Base-by-base conservation (phyloP, 306 rosid genomes). In the Ammopiptanthus mongolicus region DNA sequence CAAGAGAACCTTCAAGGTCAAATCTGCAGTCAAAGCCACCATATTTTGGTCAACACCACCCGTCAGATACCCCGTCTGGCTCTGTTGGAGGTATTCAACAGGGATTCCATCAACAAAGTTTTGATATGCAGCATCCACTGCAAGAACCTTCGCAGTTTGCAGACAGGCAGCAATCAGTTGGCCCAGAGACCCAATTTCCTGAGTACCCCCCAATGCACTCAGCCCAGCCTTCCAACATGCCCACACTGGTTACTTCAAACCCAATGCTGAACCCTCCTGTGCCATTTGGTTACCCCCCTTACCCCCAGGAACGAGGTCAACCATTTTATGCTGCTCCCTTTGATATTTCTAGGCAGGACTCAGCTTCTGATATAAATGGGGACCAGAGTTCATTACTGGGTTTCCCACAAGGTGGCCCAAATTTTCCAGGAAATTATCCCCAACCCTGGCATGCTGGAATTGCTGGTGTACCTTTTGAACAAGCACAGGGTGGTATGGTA, bases 361-460 rank as follows among this genome's bases (percentile, higher is more conserved):
- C 98, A 1, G 75, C 84, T 44, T 81, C 89, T 56, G 96, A 90
- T 75, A 73, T 79, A 3, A 91, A 88, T 76, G 71, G 81, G 5
- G 96, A 92, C 71, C 97, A 91, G 75, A 88, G 84, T 68, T 87
- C 94, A 37, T 77, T 90, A 41, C 59, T 91, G 81, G 96, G 96
- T 44, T 92, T 85, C 62, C 93, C 97, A 23, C 97, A 86, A 44
- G 96, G 88, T 70, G 90, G 84, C 41, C 83, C 88, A 78, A 86
- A 86, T 51, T 89, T 86, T 76, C 65, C 86, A 1, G 83, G 83
- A 58, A 79, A 80, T 64, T 90, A 87, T 82, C 85, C 87, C n/a
- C 96, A 89, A 52, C 80, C 93, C 36, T 91, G 97, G 97, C 85
- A 88, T 81, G 80, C 87, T n/a, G 91, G 89, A 67, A 84, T 87